Conservation (phyloP, 73 alveolate species). For the Tetrahymena malaccensis region DNA sequence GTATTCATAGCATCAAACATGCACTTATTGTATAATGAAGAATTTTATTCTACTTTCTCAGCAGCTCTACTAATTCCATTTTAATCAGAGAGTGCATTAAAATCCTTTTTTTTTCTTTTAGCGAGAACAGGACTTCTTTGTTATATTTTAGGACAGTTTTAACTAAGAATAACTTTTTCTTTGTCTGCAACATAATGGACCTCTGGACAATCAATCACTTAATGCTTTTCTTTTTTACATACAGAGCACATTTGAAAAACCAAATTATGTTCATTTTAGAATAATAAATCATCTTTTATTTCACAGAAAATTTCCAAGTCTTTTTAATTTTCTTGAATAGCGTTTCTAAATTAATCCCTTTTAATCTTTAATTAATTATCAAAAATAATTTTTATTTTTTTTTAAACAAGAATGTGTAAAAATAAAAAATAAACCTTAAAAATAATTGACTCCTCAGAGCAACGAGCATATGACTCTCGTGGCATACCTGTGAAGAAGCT, state of each 20-base stretch:
- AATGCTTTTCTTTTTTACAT: neutral
- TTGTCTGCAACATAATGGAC: neutral
- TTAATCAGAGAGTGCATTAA: neutral
- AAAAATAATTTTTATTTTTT: too few species aligned
- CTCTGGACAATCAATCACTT: neutral
- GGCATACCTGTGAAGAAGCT: neutral
- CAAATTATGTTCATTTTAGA: neutral
- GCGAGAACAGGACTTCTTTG: neutral
- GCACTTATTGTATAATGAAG: neutral
- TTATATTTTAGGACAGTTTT: neutral
- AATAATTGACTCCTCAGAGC: neutral
- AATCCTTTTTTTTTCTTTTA: neutral
- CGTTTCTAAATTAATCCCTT: neutral
- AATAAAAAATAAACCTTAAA: neutral
- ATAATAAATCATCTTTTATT: neutral
- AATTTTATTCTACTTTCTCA: neutral
- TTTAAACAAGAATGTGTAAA: neutral
- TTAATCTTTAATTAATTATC: too few species aligned
- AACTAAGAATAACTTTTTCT: neutral
- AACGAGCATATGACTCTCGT: neutral
- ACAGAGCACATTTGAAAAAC: neutral
- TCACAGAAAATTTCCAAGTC: neutral
- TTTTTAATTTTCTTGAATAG: neutral
- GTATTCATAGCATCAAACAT: neutral
- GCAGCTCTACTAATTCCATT: neutral